Evolutionary conservation across 1,139 yeast genomes (phyloP).

Genomic region (Blastobotrys arbuscula): DNA sequence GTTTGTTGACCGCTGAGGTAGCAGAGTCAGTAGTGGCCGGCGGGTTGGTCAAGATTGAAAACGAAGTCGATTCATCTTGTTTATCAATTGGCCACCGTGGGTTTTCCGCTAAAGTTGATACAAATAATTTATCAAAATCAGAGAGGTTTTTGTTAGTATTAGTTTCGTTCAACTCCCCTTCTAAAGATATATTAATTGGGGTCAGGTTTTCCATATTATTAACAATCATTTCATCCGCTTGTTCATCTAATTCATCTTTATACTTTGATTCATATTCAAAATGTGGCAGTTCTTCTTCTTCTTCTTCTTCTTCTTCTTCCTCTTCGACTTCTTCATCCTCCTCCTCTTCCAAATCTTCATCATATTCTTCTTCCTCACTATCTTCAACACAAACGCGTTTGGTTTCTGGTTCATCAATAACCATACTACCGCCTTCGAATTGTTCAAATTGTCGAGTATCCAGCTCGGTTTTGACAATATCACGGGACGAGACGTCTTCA

Average conservation of each 20-base stretch:
- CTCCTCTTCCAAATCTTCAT: conserved; percentile 2
- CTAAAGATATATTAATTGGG: background rate
- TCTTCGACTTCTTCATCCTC: conserved; percentile 5
- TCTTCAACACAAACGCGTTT: conserved; percentile 1
- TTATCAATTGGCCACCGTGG: conserved; percentile 28
- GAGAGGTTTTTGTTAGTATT: conserved; percentile 2
- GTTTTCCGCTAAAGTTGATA: conserved; percentile 2
- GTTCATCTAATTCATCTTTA: conserved; percentile 17
- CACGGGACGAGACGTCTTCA: background rate
- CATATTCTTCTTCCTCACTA: background rate
- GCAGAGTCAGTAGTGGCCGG: conserved; percentile 3
- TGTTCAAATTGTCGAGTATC: background rate
- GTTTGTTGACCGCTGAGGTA: conserved; percentile 2
- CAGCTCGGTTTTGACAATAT: background rate
- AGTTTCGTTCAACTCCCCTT: conserved; percentile 1
- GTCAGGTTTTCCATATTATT: background rate
- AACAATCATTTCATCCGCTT: conserved; percentile 4
- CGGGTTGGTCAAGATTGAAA: conserved; percentile 23
- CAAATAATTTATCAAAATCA: conserved; percentile 13
- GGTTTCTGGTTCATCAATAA: background rate
- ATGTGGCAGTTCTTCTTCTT: conserved; percentile 22
- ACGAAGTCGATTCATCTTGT: conserved; percentile 27
- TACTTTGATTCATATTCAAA: conserved; percentile 23
- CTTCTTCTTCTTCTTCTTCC: conserved; percentile 12
- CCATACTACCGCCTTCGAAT: background rate